Percentiles rank a stretch among this genome's conserved stretches.
Conservation (phyloP, 2,329 filamentous ascomycete species). For the Coleophoma eucalyptorum region DNA sequence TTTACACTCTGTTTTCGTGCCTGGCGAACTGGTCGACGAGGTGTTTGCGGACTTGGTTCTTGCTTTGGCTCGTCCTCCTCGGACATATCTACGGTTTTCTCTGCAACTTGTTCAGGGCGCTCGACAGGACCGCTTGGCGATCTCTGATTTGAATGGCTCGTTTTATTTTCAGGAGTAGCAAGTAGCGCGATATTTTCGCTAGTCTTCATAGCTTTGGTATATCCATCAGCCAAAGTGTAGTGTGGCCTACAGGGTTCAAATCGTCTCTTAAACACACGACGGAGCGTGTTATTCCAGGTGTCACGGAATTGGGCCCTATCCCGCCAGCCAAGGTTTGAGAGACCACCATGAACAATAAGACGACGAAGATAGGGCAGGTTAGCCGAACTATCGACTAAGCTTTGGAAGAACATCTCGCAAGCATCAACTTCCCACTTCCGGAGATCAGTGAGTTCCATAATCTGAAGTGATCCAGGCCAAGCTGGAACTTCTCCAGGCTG, state of each 20-base stretch:
- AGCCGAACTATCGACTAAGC: constrained; percentile 68
- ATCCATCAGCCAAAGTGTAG: neutral
- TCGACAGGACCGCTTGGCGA: neutral
- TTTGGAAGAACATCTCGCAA: constrained; percentile 75
- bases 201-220: neutral
- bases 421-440: constrained; percentile 68
- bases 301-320: constrained; percentile 76
- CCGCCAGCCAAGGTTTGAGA: constrained; percentile 78
- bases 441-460: constrained; percentile 72
- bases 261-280: constrained; percentile 58
- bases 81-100: neutral
- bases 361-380: constrained; percentile 63
- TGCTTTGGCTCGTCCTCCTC: neutral
- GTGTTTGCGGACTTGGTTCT: neutral
- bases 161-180: neutral
- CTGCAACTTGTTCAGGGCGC: neutral
- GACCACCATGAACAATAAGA: constrained; percentile 66
- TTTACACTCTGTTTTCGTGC: neutral
- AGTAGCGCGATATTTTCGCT: neutral
- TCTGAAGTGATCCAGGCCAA: constrained; percentile 72
- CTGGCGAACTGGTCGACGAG: neutral
- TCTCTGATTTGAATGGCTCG: neutral
- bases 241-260: constrained; percentile 26
- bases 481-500: constrained; percentile 60
- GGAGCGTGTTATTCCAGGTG: constrained; percentile 70